phyloP scores from a whole-genome alignment of 306 rosid genomes.

The Malus sieversii region DNA sequence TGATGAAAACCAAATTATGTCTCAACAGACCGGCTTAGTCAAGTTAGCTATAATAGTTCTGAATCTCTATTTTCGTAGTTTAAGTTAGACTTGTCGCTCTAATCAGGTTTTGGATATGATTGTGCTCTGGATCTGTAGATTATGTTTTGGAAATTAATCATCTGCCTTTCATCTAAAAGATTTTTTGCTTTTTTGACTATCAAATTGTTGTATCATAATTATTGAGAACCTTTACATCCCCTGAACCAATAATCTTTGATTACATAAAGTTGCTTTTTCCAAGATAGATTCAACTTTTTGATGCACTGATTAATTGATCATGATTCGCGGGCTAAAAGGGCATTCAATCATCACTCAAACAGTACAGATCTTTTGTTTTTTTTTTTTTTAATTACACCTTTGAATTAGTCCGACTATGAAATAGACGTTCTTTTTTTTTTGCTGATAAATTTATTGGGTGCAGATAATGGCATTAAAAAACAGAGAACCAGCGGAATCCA shows the following conservation, averaged over 20 bases:
- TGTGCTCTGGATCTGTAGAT: constrained; percentile 13
- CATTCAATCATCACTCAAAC: constrained; percentile 10
- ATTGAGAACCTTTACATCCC: constrained; percentile 27
- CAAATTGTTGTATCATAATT: constrained; percentile 11
- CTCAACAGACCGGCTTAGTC: background rate
- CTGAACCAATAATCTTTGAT: constrained; percentile 21
- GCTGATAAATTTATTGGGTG: constrained; percentile 4
- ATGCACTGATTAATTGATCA: constrained; percentile 29
- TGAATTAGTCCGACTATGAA: background rate
- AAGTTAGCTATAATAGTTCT: background rate
- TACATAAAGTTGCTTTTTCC: constrained; percentile 26
- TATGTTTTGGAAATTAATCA: constrained; percentile 26
- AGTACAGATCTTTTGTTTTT: constrained; percentile 3
- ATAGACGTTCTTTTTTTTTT: background rate
- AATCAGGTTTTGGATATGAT: background rate
- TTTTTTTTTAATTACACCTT: background rate
- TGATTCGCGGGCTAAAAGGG: constrained; percentile 17
- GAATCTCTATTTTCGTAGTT: background rate
- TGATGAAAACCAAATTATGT: background rate
- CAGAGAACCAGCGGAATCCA: constrained; percentile 93
- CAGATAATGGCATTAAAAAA: constrained; percentile 85
- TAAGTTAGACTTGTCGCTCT: background rate
- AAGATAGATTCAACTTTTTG: constrained; percentile 2
- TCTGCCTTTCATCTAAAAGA: constrained; percentile 6
- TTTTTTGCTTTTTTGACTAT: constrained; percentile 32